Conservation (phyloP, 139 green algal species). For the Picochlorum sp. region DNA sequence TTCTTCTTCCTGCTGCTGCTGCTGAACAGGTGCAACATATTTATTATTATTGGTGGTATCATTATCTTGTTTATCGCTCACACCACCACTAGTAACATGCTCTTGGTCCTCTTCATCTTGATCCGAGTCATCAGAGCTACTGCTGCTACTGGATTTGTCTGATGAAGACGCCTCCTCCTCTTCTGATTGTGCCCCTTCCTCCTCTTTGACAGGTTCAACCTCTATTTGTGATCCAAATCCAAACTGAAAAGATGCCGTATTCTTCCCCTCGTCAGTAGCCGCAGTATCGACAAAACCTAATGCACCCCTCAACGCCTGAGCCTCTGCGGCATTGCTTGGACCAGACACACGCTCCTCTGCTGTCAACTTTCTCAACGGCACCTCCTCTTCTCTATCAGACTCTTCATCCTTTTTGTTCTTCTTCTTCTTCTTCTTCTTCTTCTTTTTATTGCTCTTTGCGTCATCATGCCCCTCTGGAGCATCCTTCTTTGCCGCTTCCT, state of each 20-base stretch:
- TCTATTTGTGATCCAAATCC: neutral
- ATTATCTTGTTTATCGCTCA: neutral
- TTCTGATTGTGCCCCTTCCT: neutral
- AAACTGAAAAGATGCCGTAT: conserved; percentile 8
- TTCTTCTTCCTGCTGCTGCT: neutral
- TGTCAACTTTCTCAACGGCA: conserved; percentile 7
- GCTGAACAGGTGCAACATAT: neutral
- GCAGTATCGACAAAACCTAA: conserved; percentile 24
- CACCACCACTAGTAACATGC: neutral
- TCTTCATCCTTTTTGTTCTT: conserved; percentile 17
- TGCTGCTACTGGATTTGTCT: conserved; percentile 1
- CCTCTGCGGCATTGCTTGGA: conserved; percentile 62
- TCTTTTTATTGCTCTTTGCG: neutral
- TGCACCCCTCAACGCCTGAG: conserved; percentile 38
- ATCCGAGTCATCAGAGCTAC: conserved; percentile 10
- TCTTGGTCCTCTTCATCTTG: neutral
- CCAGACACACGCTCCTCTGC: conserved; percentile 38
- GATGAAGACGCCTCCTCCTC: neutral
- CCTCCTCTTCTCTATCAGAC: neutral
- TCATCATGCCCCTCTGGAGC: neutral
- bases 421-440: conserved; percentile 29
- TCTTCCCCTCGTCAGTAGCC: neutral
- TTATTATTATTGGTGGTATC: neutral
- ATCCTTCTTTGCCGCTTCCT: conserved; percentile 4
- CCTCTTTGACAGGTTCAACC: neutral